These are phyloP conservation scores for Russula lepida DNA, from an alignment of 768 basidiomycete species.

Conservation along the genomic window DNA sequence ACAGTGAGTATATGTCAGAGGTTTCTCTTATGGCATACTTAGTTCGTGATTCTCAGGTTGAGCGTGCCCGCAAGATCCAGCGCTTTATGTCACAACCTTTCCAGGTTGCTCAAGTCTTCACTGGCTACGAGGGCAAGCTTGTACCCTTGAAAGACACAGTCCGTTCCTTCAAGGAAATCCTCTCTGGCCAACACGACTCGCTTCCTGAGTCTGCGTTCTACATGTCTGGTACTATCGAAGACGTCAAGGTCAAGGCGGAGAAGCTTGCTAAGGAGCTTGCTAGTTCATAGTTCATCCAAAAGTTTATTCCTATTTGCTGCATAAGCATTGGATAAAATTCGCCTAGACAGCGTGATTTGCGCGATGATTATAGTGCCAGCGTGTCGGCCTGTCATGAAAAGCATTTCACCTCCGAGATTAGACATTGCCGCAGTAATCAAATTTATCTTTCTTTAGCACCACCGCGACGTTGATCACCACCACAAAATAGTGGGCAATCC, in stretches of 20 bases:
- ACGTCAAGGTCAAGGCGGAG: constrained; percentile 95
- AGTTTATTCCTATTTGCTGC: constrained; percentile 7
- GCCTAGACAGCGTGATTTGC: constrained; percentile 5
- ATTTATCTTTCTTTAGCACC: neutral
- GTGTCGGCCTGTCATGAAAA: neutral
- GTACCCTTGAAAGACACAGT: constrained; percentile 94
- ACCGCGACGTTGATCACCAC: too few species aligned
- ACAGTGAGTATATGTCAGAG: constrained; percentile 51
- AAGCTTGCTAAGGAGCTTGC: constrained; percentile 93
- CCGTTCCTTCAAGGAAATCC: constrained; percentile 97
- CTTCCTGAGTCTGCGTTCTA: constrained; percentile 98
- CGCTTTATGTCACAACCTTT: constrained; percentile 99
- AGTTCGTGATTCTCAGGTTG: constrained; percentile 48
- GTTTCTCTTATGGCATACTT: neutral
- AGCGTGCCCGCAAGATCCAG: constrained; percentile 97
- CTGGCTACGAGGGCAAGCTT: constrained; percentile 96
- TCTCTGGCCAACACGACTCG: constrained; percentile 77
- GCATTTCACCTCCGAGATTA: neutral
- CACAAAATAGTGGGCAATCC: too few species aligned
- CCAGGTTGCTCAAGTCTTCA: constrained; percentile 99
- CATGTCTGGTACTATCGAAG: constrained; percentile 97
- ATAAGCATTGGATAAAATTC: neutral
- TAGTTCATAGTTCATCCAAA: constrained; percentile 28
- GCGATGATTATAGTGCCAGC: neutral
- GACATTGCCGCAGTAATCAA: constrained; percentile 7